Conservation (phyloP, 768 basidiomycete species). For the Trametes meyenii region DNA sequence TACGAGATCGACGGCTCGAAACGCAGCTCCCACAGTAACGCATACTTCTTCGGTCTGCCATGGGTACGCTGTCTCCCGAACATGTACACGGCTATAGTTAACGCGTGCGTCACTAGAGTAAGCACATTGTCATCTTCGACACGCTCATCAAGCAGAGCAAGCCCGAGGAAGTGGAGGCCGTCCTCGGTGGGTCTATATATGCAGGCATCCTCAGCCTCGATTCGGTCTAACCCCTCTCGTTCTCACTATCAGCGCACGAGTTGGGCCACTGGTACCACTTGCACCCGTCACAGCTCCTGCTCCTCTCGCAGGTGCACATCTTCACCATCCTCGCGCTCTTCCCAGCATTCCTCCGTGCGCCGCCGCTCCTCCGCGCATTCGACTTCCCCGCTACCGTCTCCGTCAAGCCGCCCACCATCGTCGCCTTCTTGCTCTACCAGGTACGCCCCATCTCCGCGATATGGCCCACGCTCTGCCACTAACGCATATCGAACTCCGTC, state of each 20-base stretch:
- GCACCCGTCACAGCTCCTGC: slow-evolving; percentile 88
- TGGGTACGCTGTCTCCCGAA: slow-evolving; percentile 58
- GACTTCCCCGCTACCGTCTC: slow-evolving; percentile 72
- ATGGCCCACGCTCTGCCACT: background rate
- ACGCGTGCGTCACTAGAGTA: slow-evolving; percentile 52
- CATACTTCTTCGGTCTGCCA: slow-evolving; percentile 98
- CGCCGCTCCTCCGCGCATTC: slow-evolving; percentile 78
- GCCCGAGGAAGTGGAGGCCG: slow-evolving; percentile 93
- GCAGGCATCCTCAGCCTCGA: background rate
- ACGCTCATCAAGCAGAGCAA: slow-evolving; percentile 92
- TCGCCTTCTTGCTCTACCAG: slow-evolving; percentile 89
- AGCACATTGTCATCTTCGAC: slow-evolving; percentile 96
- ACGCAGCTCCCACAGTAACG: slow-evolving; percentile 92
- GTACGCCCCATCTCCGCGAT: slow-evolving; percentile 31
- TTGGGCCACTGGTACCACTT: slow-evolving; percentile 95
- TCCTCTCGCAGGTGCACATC: slow-evolving; percentile 85
- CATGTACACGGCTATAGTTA: no score
- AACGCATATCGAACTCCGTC: background rate
- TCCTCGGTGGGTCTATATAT: slow-evolving; percentile 55
- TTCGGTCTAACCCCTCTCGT: background rate
- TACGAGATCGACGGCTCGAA: slow-evolving; percentile 98
- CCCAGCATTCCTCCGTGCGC: slow-evolving; percentile 86
- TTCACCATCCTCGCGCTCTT: slow-evolving; percentile 85
- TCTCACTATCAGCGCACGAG: slow-evolving; percentile 69
- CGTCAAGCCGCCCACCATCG: slow-evolving; percentile 72